Conservation (phyloP, 495 filamentous ascomycete genomes). For the Clohesyomyces aquaticus region DNA sequence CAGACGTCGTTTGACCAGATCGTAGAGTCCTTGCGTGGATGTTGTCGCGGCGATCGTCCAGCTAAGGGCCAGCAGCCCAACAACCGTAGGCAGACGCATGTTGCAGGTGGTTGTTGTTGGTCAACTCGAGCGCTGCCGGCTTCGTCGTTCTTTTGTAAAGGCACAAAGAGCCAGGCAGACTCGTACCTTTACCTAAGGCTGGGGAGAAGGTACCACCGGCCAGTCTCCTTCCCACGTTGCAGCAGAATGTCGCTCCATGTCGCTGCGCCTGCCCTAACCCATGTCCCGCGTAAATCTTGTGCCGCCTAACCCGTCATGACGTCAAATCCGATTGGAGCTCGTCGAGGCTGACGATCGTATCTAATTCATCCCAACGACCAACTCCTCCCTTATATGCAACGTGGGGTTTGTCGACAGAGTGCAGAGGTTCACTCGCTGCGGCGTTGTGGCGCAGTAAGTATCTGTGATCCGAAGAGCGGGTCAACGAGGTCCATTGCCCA, state of each 20-base stretch:
- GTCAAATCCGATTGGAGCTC: slow-evolving; percentile 15
- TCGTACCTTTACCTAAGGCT: no score
- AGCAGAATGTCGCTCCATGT: background rate
- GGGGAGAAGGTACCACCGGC: background rate
- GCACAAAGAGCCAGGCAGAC: no score
- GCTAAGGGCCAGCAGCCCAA: slow-evolving; percentile 1
- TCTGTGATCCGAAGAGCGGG: background rate
- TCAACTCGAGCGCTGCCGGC: no score
- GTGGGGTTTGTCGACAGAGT: background rate
- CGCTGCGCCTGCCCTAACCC: slow-evolving; percentile 10
- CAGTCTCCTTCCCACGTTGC: slow-evolving; percentile 8
- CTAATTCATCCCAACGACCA: no score
- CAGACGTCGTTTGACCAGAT: slow-evolving; percentile 54
- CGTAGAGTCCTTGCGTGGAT: slow-evolving; percentile 52
- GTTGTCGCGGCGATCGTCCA: slow-evolving; percentile 29
- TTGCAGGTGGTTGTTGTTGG: no score
- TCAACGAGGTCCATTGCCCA: no score
- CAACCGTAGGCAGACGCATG: slow-evolving; percentile 12
- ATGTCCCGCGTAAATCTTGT: slow-evolving; percentile 2
- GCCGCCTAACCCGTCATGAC: slow-evolving; percentile 8
- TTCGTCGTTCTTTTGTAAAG: no score
- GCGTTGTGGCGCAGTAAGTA: background rate
- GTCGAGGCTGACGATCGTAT: no score
- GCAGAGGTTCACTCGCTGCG: no score
- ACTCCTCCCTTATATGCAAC: background rate